Percentiles rank a stretch among this genome's conserved stretches.
These are phyloP conservation scores for Trichosporon asahii DNA, from an alignment of 1,284 basidiomycete genomes.

Conservation along the genomic window DNA sequence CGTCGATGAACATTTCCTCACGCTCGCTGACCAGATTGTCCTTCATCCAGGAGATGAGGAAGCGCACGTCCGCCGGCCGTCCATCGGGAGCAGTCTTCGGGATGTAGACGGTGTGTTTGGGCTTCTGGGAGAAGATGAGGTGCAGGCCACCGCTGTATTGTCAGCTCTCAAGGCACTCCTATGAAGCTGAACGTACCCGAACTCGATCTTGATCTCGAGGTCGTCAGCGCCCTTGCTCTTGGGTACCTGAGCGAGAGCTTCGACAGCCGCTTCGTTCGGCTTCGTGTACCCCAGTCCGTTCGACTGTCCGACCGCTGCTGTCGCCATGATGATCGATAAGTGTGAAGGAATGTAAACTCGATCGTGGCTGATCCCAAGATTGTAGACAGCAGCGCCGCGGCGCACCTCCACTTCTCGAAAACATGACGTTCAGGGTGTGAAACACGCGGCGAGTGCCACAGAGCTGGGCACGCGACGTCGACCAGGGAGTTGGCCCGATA, in stretches of 20 bases:
- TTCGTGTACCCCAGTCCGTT: slow-evolving; percentile 33
- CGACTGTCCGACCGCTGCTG: slow-evolving; percentile 20
- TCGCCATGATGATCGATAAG: slow-evolving; percentile 16
- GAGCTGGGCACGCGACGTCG: background rate
- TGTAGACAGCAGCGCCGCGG: background rate
- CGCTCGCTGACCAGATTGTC: slow-evolving; percentile 77
- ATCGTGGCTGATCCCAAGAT: background rate
- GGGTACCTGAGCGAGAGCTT: background rate
- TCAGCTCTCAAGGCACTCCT: too few relatives aligned
- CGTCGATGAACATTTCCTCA: slow-evolving; percentile 84
- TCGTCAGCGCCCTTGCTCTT: slow-evolving; percentile 16
- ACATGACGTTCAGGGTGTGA: background rate
- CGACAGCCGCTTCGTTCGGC: slow-evolving; percentile 14
- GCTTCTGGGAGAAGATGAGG: slow-evolving; percentile 68
- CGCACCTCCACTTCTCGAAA: slow-evolving; percentile 16
- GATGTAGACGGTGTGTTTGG: slow-evolving; percentile 62
- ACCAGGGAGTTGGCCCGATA: slow-evolving; percentile 10
- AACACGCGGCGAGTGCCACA: background rate
- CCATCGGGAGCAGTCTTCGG: slow-evolving; percentile 55
- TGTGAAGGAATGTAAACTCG: background rate
- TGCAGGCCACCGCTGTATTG: slow-evolving; percentile 73
- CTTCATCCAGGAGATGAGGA: slow-evolving; percentile 74
- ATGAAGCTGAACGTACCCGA: slow-evolving; percentile 20
- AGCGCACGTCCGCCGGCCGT: slow-evolving; percentile 64
- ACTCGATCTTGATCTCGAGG: slow-evolving; percentile 25